These are phyloP conservation scores for Cucurbita moschata DNA, from an alignment of 306 rosid species.

Conservation along the genomic window DNA sequence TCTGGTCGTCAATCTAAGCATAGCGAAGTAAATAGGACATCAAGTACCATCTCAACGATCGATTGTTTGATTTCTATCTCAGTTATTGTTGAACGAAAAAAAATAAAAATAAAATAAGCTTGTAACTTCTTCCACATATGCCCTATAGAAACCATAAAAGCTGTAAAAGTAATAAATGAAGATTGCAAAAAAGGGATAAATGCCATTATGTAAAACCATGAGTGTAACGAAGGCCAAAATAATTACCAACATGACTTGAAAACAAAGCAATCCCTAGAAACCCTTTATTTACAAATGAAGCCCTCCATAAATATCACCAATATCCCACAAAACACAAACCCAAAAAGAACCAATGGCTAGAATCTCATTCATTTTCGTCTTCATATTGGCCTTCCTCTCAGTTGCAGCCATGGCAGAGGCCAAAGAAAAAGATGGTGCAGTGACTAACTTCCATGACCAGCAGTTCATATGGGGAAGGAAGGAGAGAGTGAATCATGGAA, in stretches of 20 bases:
- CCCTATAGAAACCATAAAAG: too few species aligned
- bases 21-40: too few species aligned
- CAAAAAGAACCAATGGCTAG: not conserved
- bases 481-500: conserved; percentile 1
- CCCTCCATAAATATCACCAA: not conserved
- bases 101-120: too few species aligned
- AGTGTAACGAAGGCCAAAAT: not conserved
- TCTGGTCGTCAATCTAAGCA: too few species aligned
- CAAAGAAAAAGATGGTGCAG: not conserved
- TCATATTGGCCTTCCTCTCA: not conserved
- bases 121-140: too few species aligned
- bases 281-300: not conserved
- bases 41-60: too few species aligned
- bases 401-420: not conserved
- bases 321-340: not conserved
- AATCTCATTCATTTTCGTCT: not conserved
- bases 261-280: not conserved
- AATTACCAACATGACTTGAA: conserved; percentile 3
- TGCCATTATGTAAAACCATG: not conserved
- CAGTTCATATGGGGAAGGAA: not conserved
- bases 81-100: too few species aligned
- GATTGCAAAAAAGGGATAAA: not conserved
- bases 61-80: too few species aligned
- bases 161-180: too few species aligned
- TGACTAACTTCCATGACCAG: not conserved